phyloP scores from a whole-genome alignment of 352 stramenopile species.

The Phytophthora tubulina region DNA sequence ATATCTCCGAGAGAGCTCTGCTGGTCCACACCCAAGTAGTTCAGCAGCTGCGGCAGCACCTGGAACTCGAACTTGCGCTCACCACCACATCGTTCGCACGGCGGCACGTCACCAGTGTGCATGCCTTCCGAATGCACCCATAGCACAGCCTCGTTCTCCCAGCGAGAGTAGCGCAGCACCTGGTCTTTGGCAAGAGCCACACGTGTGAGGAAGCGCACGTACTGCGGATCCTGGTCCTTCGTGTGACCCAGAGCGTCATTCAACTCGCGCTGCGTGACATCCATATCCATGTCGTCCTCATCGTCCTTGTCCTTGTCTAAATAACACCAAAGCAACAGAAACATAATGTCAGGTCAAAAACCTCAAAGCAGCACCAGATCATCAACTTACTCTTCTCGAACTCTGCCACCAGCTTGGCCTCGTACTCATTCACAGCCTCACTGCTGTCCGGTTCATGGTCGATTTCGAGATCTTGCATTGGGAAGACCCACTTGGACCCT shows the following conservation, averaged over 20 bases:
- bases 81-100: conserved; percentile 85
- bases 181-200: conserved; percentile 87
- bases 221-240: conserved; percentile 76
- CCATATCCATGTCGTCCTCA: conserved; percentile 80
- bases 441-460: conserved; percentile 75
- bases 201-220: conserved; percentile 85
- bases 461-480: conserved; percentile 79
- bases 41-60: conserved; percentile 95
- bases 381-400: conserved; percentile 68
- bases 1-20: conserved; percentile 66
- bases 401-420: conserved; percentile 77
- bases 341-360: not conserved
- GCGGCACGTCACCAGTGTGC: conserved; percentile 54
- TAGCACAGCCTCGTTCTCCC: conserved; percentile 84
- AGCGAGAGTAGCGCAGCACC: conserved; percentile 92
- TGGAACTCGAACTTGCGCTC: conserved; percentile 95
- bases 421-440: conserved; percentile 73
- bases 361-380: not conserved
- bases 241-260: conserved; percentile 74
- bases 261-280: conserved; percentile 80
- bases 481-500: conserved; percentile 83
- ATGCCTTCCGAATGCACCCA: conserved; percentile 89
- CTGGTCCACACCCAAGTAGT: conserved; percentile 90
- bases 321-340: not conserved
- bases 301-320: conserved; percentile 29